Evolutionary conservation across 2,329 filamentous ascomycete genomes (phyloP), one percentile per base, ranked within the genome.

Genomic region (Aureobasidium sp.): DNA sequence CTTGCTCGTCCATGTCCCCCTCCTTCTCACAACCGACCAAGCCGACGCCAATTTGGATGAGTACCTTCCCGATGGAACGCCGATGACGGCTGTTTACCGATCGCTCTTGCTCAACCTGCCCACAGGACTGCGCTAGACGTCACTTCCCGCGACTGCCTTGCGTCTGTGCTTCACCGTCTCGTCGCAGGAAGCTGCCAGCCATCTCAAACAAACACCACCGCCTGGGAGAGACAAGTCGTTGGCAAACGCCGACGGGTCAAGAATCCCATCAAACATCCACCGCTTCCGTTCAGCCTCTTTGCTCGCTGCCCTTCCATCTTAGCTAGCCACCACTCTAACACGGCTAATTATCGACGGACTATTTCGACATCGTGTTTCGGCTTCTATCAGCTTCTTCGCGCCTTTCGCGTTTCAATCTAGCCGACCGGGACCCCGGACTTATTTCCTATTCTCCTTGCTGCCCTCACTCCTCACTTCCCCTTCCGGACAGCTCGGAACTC

Each of bases 1-100:
- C 50, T 33, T 43, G n/a, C 33, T 43, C 10, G 37, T 21, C 38
- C n/a, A 38, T 31, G 13, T 45, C n/a, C 40, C 38, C 27, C 25
- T 31, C 53, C 21, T 31, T 33, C 40, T 37, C 7, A 46, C 53
- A 45, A 57, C 53, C 53, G 53, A 45, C 31, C n/a, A 49, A 47
- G 42, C 54, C 43, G 55, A 49, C 55, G 55, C 42, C 33, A 58
- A 43, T 49, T 58, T 58, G 55, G 45, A 58, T 58, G 55, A 49
- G 53, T 45, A 46, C 53, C 42, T 57, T 57, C 53, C 53, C 53
- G 53, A 57, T 53, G 49, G 49, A 57, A 57, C 53, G 43, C 55
- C 55, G 55, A 58, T 58, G 42, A 58, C 55, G 55, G 55, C 23
- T 58, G 43, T 58, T 58, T 58, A 47, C 55, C 55, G 55, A 58